Conservation (phyloP, 2,329 filamentous ascomycete species). For the Chaetomium olivaceum region DNA sequence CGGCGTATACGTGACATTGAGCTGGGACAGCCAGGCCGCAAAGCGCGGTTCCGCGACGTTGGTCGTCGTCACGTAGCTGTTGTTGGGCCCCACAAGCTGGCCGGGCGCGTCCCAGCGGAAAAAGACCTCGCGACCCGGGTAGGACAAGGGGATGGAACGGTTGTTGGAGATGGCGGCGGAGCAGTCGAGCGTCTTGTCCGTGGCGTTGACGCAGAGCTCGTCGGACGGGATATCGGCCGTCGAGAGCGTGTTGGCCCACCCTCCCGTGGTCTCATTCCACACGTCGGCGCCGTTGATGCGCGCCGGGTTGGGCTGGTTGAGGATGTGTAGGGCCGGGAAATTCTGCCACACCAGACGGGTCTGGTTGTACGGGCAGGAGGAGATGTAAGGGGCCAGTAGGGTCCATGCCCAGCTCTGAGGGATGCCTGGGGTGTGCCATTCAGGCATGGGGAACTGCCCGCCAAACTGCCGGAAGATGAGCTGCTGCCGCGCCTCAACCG, state of each 20-base stretch:
- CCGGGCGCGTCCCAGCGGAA: conserved; percentile 74
- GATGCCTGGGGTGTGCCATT: conserved; percentile 78
- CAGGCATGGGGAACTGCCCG: conserved; percentile 77
- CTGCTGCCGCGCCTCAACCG: conserved; percentile 79
- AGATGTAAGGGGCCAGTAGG: conserved; percentile 77
- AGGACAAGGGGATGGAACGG: conserved; percentile 69
- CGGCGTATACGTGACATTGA: conserved; percentile 71
- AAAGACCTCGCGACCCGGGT: conserved; percentile 70
- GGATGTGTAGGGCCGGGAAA: conserved; percentile 69
- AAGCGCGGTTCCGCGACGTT: conserved; percentile 62
- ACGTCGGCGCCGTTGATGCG: conserved; percentile 63
- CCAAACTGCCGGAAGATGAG: conserved; percentile 81
- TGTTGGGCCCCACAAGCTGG: conserved; percentile 72
- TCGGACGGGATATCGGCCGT: conserved; percentile 46
- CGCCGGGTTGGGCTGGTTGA: conserved; percentile 76
- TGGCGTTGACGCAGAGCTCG: conserved; percentile 60
- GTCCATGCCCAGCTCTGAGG: conserved; percentile 87
- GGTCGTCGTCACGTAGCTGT: conserved; percentile 71
- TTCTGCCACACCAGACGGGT: conserved; percentile 83
- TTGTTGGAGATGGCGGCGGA: conserved; percentile 67
- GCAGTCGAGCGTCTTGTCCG: conserved; percentile 56
- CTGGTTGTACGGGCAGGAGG: conserved; percentile 69
- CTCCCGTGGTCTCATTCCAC: conserved; percentile 64
- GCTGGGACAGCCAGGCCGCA: conserved; percentile 75
- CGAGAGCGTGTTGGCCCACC: conserved; percentile 57